Evolutionary conservation across 192 early-diverging fungal genomes (phyloP).

Genomic region (Podila horticola): DNA sequence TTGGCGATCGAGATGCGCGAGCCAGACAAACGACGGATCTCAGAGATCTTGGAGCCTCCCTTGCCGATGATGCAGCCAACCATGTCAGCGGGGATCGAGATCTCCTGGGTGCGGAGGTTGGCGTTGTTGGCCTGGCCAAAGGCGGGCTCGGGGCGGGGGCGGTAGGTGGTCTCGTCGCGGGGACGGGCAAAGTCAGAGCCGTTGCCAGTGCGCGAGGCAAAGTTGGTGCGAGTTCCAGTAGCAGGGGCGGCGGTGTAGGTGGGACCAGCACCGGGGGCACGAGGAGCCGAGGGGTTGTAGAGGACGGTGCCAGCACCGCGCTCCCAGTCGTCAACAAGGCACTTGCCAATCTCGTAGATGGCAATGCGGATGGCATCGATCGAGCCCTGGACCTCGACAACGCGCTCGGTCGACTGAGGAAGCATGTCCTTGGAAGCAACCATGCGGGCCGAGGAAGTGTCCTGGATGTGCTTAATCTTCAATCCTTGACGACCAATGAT

Average conservation of each 20-base stretch:
- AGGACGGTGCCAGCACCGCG: slow-evolving; percentile 86
- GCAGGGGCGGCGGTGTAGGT: slow-evolving; percentile 30
- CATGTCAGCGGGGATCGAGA: slow-evolving; percentile 94
- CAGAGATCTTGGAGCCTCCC: slow-evolving; percentile 84
- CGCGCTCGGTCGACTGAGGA: slow-evolving; percentile 93
- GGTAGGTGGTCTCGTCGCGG: slow-evolving; percentile 34
- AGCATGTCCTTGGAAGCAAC: slow-evolving; percentile 92
- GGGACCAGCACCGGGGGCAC: slow-evolving; percentile 47
- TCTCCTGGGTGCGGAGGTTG: slow-evolving; percentile 85
- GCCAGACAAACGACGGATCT: slow-evolving; percentile 86
- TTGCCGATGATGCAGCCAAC: slow-evolving; percentile 99
- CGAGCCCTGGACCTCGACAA: slow-evolving; percentile 88
- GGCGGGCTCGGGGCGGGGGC: slow-evolving; percentile 38
- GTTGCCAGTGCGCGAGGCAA: slow-evolving; percentile 67
- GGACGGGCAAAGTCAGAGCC: slow-evolving; percentile 66
- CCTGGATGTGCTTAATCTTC: slow-evolving; percentile 98
- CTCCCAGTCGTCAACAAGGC: slow-evolving; percentile 86
- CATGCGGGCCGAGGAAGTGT: slow-evolving; percentile 85
- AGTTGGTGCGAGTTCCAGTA: slow-evolving; percentile 30
- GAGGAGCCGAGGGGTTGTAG: slow-evolving; percentile 77
- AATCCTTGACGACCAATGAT: slow-evolving; percentile 94
- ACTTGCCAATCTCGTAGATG: slow-evolving; percentile 86
- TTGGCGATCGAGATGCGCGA: slow-evolving; percentile 93
- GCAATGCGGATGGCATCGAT: slow-evolving; percentile 88
- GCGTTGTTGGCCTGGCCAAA: slow-evolving; percentile 46